These are phyloP conservation scores for Anthracocystis panici-leucophaei DNA, from an alignment of 1,284 basidiomycete genomes.

Conservation along the genomic window DNA sequence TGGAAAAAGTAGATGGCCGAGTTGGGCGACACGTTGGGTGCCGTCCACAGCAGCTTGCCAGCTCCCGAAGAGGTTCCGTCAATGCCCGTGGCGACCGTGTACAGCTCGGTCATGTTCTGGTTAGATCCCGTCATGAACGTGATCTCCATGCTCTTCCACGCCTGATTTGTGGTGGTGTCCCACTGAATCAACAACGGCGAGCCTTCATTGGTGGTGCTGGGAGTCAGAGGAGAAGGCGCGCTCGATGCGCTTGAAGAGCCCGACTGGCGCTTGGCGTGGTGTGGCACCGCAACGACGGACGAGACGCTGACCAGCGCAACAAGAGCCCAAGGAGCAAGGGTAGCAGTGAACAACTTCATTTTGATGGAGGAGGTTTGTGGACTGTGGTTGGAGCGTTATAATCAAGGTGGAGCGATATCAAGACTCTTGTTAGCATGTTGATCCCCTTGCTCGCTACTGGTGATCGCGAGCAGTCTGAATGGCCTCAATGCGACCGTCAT, in stretches of 20 bases:
- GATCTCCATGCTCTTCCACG: conserved; percentile 71
- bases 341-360: conserved; percentile 46
- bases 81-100: conserved; percentile 76
- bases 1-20: conserved; percentile 65
- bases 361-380: conserved; percentile 4
- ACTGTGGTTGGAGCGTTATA: not conserved
- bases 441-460: not conserved
- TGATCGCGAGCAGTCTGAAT: too few relatives aligned
- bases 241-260: conserved; percentile 12
- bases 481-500: too few relatives aligned
- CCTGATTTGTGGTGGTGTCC: conserved; percentile 35
- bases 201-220: conserved; percentile 27
- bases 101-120: conserved; percentile 77
- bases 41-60: conserved; percentile 75
- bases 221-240: conserved; percentile 40
- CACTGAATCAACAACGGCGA: conserved; percentile 47
- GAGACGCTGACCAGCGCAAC: conserved; percentile 39
- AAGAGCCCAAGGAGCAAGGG: conserved; percentile 29
- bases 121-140: conserved; percentile 81
- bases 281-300: conserved; percentile 22
- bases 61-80: conserved; percentile 74
- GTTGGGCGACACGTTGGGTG: conserved; percentile 79
- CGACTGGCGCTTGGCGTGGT: conserved; percentile 28
- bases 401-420: not conserved
- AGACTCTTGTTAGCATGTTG: not conserved